Evolutionary conservation across 2,329 filamentous ascomycete species (phyloP).

Genomic region (Dactylellina drechsleri): DNA sequence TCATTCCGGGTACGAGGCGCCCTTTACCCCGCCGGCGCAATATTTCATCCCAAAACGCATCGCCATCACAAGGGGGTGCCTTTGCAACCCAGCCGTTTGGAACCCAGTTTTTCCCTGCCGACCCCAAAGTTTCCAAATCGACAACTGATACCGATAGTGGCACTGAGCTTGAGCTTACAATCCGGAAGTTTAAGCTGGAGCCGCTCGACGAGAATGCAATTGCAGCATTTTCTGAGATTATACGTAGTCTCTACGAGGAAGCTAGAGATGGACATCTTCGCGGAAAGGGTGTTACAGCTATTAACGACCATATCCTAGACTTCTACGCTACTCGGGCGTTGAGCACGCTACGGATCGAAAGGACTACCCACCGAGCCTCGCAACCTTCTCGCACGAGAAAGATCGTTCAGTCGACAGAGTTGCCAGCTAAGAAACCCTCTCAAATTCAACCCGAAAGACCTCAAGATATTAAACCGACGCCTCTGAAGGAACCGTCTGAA

Average conservation of each 20-base stretch:
- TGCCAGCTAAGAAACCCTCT: background rate
- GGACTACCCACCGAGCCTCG: no score
- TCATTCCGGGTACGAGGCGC: constrained; percentile 23
- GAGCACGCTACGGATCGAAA: background rate
- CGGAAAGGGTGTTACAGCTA: background rate
- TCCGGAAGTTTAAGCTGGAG: constrained; percentile 13
- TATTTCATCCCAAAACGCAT: background rate
- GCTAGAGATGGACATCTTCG: constrained; percentile 2
- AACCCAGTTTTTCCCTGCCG: constrained; percentile 23
- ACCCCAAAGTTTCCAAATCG: background rate
- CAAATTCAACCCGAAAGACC: background rate
- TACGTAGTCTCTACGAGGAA: constrained; percentile 28
- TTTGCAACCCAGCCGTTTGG: constrained; percentile 23
- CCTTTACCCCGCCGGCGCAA: background rate
- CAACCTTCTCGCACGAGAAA: no score
- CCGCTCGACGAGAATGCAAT: constrained; percentile 3
- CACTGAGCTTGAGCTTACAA: constrained; percentile 5
- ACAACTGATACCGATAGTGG: background rate
- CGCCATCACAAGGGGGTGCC: constrained; percentile 3
- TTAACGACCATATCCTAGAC: constrained; percentile 30
- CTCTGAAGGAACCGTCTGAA: background rate
- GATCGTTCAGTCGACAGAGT: no score
- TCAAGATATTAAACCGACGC: background rate
- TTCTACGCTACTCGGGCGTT: constrained; percentile 34
- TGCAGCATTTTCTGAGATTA: constrained; percentile 24